Evolutionary conservation across 495 filamentous ascomycete species (phyloP), one percentile per base, ranked within the genome.

Genomic region (Extremus antarcticus): DNA sequence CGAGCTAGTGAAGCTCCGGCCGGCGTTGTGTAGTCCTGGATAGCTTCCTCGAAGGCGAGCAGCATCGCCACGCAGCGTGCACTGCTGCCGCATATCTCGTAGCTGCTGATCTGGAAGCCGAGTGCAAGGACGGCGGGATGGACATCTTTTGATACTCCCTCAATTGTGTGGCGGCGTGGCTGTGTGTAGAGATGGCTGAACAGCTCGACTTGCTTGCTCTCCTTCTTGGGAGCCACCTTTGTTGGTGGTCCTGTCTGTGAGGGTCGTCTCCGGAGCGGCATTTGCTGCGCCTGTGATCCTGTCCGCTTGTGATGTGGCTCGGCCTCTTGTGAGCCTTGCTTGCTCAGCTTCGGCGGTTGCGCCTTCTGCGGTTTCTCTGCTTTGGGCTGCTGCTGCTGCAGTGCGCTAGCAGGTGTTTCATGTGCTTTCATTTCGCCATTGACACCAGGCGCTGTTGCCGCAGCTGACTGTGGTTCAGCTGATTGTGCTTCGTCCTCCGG

Each of bases 21-120:
- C 15, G 94, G 92, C 0, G 91, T 97, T 20, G 82, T 87, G 63
- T 98, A 98, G 19, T 87, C 82, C 67, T 90, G 80, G 51, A 98
- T 91, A 48, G 95, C 86, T 86, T 95, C 53, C 69, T 92, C 92
- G 64, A 98, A 95, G 3, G 86, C 89, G 56, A 92, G 70, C 46
- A 98, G 66, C 51, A 87, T 96, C 16, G 88, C 86, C 53, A 94
- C 82, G 62, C 91, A 87, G 48, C 92, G 80, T 16, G 88, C 86
- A 65, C 84, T 95, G 64, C 88, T 94, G 40, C 94, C 94, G 59
- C 87, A 90, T 47, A 98, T 79, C 4, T 82, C 78, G 70, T 95
- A 95, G 51, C 83, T 86, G 60, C 86, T 84, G 76, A 96, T 88
- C 69, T 97, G 88, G 62, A 95, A 76, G 1, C 91, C 92, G 21